A percentile compares a stretch with the other conserved stretches of the same genome.
These are phyloP conservation scores for Lasiosphaeriaceae sp. DNA, from an alignment of 495 filamentous ascomycete genomes.

Conservation along the genomic window DNA sequence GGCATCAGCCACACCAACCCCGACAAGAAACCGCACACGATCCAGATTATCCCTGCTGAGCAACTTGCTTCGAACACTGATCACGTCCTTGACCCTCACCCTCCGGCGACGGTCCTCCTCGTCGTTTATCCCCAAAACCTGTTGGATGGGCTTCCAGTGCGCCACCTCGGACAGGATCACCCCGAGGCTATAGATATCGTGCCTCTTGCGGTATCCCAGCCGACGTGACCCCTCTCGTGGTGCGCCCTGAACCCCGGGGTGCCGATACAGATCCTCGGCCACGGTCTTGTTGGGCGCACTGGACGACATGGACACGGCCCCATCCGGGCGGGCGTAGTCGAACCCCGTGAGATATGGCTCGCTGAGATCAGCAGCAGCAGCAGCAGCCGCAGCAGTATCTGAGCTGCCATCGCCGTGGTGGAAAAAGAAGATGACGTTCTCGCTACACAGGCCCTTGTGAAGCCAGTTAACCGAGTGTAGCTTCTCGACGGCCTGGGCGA, in stretches of 20 bases:
- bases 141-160: background rate
- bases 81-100: background rate
- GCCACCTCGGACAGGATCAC: background rate
- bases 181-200: slow-evolving; percentile 2
- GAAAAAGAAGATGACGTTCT: background rate
- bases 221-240: background rate
- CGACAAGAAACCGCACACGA: background rate
- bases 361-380: background rate
- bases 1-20: background rate
- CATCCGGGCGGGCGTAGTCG: background rate
- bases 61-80: background rate
- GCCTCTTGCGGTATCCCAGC: background rate
- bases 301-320: background rate
- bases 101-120: too few species aligned
- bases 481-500: background rate
- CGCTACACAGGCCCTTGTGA: background rate
- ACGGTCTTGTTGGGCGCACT: background rate
- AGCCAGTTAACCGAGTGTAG: slow-evolving; percentile 6
- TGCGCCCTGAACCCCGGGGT: background rate
- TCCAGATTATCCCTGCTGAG: background rate
- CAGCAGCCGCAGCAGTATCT: too few species aligned
- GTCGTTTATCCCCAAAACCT: background rate
- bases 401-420: too few species aligned
- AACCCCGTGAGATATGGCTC: background rate
- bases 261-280: background rate